Evolutionary conservation across 305 asterid species (phyloP).

Genomic region (Fraxinus xanthoxyloides): DNA sequence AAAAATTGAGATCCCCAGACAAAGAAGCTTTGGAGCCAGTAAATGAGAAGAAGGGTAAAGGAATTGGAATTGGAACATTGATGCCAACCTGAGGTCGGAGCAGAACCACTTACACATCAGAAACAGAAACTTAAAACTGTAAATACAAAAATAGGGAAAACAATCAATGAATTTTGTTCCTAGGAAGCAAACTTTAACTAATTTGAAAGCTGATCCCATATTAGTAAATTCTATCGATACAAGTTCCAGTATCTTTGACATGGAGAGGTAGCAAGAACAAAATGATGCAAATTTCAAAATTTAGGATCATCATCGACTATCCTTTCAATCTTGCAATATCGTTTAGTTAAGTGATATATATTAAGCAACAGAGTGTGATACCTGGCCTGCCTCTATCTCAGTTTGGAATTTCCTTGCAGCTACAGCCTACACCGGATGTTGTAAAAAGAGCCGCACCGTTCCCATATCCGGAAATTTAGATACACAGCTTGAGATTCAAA

Average conservation of each 20-base stretch:
- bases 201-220: background rate
- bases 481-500: background rate
- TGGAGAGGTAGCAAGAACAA: no score
- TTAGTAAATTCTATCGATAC: background rate
- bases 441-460: constrained; percentile 93
- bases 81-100: constrained; percentile 65
- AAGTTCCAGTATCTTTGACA: background rate
- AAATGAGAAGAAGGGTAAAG: constrained; percentile 92
- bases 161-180: background rate
- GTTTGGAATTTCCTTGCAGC: constrained; percentile 93
- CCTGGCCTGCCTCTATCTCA: constrained; percentile 98
- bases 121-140: background rate
- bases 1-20: constrained; percentile 96
- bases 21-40: constrained; percentile 96
- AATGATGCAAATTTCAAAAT: background rate
- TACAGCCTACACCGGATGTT: constrained; percentile 70
- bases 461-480: constrained; percentile 55
- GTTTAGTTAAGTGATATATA: background rate
- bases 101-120: background rate
- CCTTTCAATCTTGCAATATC: background rate
- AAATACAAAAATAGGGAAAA: background rate
- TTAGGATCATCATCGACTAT: background rate
- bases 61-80: constrained; percentile 92
- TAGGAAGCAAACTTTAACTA: background rate
- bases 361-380: constrained; percentile 24